phyloP scores from a whole-genome alignment of 2,329 filamentous ascomycete genomes.

The Arthrobotrys musiformis region DNA sequence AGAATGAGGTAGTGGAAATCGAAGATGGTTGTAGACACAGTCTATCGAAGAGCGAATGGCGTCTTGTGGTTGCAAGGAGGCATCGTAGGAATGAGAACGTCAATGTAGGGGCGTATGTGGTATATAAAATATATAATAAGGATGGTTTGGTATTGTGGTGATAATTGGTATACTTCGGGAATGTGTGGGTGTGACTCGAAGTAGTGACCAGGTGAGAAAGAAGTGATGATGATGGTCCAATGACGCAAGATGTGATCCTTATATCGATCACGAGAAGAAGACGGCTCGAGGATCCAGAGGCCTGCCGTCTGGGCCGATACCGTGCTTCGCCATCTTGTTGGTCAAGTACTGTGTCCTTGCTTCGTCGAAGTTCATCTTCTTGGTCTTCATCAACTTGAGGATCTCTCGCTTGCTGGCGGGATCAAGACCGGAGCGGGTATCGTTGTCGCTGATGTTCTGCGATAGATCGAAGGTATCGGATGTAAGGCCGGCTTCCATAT shows the following conservation, averaged over 20 bases:
- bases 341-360: constrained; percentile 87
- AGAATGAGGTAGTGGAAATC: background rate
- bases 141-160: background rate
- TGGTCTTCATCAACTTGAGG: constrained; percentile 87
- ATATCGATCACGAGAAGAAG: constrained; percentile 50
- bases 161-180: background rate
- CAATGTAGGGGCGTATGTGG: background rate
- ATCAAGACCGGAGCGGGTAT: constrained; percentile 83
- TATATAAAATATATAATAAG: background rate
- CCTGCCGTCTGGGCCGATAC: constrained; percentile 86
- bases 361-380: constrained; percentile 86
- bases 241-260: background rate
- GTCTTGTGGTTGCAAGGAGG: background rate
- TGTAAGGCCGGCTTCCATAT: constrained; percentile 89
- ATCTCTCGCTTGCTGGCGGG: constrained; percentile 82
- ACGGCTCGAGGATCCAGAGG: constrained; percentile 96
- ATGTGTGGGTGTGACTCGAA: background rate
- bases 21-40: constrained; percentile 18
- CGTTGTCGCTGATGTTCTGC: constrained; percentile 81
- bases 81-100: background rate
- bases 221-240: background rate
- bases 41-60: constrained; percentile 5
- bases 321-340: constrained; percentile 83
- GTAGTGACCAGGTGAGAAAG: background rate
- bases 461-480: constrained; percentile 80